These are phyloP conservation scores for Podospora sp. DNA, from an alignment of 495 filamentous ascomycete genomes.

Conservation along the genomic window DNA sequence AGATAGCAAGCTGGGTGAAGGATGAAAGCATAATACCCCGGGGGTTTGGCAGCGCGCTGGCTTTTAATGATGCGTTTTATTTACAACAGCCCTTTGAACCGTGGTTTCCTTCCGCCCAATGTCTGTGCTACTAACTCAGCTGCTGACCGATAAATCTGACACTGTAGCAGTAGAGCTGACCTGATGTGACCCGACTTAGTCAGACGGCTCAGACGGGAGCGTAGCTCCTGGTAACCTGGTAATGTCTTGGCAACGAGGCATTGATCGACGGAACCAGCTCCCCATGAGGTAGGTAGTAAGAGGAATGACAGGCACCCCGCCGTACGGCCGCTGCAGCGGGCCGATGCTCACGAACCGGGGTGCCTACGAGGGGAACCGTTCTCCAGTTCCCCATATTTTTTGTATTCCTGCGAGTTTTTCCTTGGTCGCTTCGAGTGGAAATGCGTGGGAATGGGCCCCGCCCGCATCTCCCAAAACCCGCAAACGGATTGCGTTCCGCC, in stretches of 20 bases:
- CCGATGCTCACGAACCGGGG: background rate
- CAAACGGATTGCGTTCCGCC: background rate
- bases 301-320: background rate
- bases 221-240: background rate
- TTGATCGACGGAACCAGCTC: background rate
- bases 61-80: too few relatives aligned
- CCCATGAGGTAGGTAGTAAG: background rate
- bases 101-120: too few relatives aligned
- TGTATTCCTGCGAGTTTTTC: background rate
- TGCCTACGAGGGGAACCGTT: background rate
- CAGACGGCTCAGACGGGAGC: background rate
- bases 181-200: background rate
- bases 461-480: background rate
- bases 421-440: background rate
- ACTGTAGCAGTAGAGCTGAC: too few relatives aligned
- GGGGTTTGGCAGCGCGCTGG: too few relatives aligned
- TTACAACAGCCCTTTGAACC: too few relatives aligned
- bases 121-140: too few relatives aligned
- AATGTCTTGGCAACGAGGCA: background rate
- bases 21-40: too few relatives aligned
- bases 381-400: background rate
- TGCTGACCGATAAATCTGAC: too few relatives aligned
- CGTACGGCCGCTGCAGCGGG: background rate
- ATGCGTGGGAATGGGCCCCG: too few relatives aligned
- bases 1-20: too few relatives aligned